These are phyloP conservation scores for Coniferiporia sulphurascens DNA, from an alignment of 1,284 basidiomycete genomes.

Conservation along the genomic window DNA sequence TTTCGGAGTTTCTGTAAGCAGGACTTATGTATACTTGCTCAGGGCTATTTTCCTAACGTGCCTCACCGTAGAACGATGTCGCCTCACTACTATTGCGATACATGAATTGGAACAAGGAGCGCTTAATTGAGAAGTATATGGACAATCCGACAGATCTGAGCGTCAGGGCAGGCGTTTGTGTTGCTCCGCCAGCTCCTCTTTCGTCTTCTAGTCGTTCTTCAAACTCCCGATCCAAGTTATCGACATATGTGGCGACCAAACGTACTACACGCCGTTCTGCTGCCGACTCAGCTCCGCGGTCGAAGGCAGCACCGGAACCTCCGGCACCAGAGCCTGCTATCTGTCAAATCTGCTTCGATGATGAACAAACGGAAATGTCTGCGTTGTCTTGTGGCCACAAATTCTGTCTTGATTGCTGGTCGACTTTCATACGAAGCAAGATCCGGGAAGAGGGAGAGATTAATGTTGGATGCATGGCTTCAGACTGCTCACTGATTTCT, in stretches of 20 bases:
- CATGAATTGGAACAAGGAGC: constrained; percentile 94
- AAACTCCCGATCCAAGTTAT: constrained; percentile 6
- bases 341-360: constrained; percentile 91
- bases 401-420: constrained; percentile 88
- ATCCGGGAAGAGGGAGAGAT: constrained; percentile 89
- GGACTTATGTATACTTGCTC: not conserved
- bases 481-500: constrained; percentile 77
- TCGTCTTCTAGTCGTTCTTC: constrained; percentile 23
- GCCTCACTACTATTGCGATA: constrained; percentile 82
- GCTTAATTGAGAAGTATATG: constrained; percentile 94
- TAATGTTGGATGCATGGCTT: constrained; percentile 90
- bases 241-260: constrained; percentile 28
- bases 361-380: constrained; percentile 56
- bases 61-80: constrained; percentile 30
- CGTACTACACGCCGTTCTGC: constrained; percentile 41
- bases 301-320: constrained; percentile 24
- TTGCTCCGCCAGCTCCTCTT: constrained; percentile 32
- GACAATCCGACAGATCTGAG: constrained; percentile 74
- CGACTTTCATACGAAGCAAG: constrained; percentile 80
- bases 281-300: constrained; percentile 31
- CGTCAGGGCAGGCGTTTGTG: constrained; percentile 59
- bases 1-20: constrained; percentile 78
- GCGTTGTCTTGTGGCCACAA: constrained; percentile 75
- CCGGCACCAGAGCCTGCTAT: constrained; percentile 51
- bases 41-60: constrained; percentile 27